Conservation (phyloP, 768 basidiomycete species). For the Lepiota subincarnata region DNA sequence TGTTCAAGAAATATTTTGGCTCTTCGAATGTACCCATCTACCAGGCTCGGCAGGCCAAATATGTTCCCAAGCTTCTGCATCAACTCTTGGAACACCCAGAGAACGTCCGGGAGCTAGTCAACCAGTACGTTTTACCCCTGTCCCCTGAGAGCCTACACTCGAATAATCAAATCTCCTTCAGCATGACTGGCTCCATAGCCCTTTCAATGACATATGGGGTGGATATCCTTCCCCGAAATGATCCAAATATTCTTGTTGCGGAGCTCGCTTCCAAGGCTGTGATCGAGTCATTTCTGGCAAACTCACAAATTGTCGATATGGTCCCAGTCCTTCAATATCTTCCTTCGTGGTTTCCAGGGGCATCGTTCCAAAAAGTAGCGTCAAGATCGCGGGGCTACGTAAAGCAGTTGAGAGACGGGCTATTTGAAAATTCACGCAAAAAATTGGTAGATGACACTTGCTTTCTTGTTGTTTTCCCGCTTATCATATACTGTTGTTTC, state of each 20-base stretch:
- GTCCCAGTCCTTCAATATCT: slow-evolving; percentile 32
- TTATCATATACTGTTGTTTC: too few species aligned
- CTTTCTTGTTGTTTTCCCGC: background rate
- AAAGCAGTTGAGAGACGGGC: slow-evolving; percentile 33
- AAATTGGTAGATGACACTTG: background rate
- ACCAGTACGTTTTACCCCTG: slow-evolving; percentile 18
- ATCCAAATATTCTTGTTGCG: slow-evolving; percentile 27
- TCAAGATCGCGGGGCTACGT: slow-evolving; percentile 25
- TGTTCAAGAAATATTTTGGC: slow-evolving; percentile 20
- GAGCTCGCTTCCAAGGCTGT: slow-evolving; percentile 17
- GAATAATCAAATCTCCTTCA: slow-evolving; percentile 8
- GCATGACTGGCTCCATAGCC: slow-evolving; percentile 24
- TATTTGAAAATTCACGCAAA: slow-evolving; percentile 20
- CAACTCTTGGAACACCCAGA: slow-evolving; percentile 10
- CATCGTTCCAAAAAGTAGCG: slow-evolving; percentile 30
- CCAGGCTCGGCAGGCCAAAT: slow-evolving; percentile 11
- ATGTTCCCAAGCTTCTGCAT: slow-evolving; percentile 3
- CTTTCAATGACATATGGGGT: slow-evolving; percentile 30
- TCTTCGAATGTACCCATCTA: slow-evolving; percentile 13
- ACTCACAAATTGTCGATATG: slow-evolving; percentile 27
- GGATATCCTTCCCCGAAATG: slow-evolving; percentile 23
- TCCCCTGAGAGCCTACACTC: too few species aligned
- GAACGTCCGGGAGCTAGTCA: slow-evolving; percentile 7
- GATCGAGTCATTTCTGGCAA: slow-evolving; percentile 21
- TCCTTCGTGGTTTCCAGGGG: slow-evolving; percentile 44